Base-by-base conservation (phyloP, 2,329 filamentous ascomycete species). In the Reticulascus tulasneorum region DNA sequence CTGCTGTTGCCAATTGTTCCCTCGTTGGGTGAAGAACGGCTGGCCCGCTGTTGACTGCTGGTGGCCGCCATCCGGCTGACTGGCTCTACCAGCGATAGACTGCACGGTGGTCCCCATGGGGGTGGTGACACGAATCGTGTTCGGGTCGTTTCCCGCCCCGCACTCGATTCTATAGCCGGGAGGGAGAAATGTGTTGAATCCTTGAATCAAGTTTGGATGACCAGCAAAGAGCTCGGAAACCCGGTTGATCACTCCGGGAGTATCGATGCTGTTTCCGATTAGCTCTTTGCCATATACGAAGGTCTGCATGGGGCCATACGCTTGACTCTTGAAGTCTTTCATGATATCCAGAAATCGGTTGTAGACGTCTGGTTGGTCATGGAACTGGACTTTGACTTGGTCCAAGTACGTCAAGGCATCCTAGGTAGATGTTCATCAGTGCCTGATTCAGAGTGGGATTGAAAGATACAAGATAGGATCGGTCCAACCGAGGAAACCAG, bases 321-420 rank as follows among this genome's bases (percentile, higher is more conserved):
- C 89, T 65, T 95, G 91, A 52, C 89, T 95, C 65, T 98, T 98
- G 61, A 98, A 98, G 52, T 98, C 93, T 56, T 98, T 98, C 93
- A 98, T 98, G 31, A 98, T 98, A 51, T 98, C 93, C 29, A 98
- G 67, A 52, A 98, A 97, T 23, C 86, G 76, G 54, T 97, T 97
- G 55, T 98, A 98, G 1, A 98, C 93, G 60, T 97, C 91, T 5
- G 93, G 90, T 49, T 96, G 89, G 46, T 97, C 91, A 42, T 89
- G 86, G 51, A 98, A 98, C 55, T 95, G 90, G 19, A 97, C 90
- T 63, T 98, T 98, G 46, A 98, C 93, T 62, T 97, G 93, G 56
- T 98, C 93, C 17, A 98, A 77, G 56, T 98, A 98, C 53, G 89
- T 96, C 28, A 98, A 74, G 21, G 93, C 93, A 55, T 79, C 70